Evolutionary conservation across 148 eudicot genomes (phyloP), one percentile per base, ranked within the genome.

Genomic region (Cornus kousa): DNA sequence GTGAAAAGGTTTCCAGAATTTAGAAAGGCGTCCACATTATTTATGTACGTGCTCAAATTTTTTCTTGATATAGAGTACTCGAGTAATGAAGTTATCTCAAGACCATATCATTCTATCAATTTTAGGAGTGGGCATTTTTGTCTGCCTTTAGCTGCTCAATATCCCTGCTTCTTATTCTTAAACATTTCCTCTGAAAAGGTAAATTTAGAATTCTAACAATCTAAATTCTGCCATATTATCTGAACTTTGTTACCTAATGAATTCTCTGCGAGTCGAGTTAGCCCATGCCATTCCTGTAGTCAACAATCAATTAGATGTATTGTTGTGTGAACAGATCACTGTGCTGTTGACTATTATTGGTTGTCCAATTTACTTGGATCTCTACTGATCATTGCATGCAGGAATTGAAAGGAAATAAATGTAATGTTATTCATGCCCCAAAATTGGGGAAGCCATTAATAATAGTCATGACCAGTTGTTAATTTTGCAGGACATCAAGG

Each of bases 401-500:
- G 16, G 53, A 11, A 33, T 74, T 62, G 65, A 73, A 32, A 16
- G 16, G 24, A 20, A 33, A 55, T 62, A n/a, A 73, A 32, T 17
- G 11, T 32, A 14, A 73, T 2, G 5, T 57, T 32, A 70, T 66
- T 43, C 19, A 16, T 17, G 17, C 16, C 12, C 40, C 28, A 4
- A 32, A 71, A 75, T 22, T 24, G 66, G 57, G 8, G 50, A 64
- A n/a, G n/a, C 24, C 7, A 17, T 68, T 7, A 5, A 59, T 74
- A 67, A 28, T 46, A 40, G 37, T 76, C 59, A 24, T 70, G 71
- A 35, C 64, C 73, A 35, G 71, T 24, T 71, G 22, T 57, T 75
- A 9, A 43, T 77, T 28, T 70, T 80, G 39, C 83, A 88, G 90
- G 83, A 75, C 24, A 48, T 77, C 43, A 75, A 19, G 40, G 64